Conservation (phyloP, 306 rosid genomes). For the Trichosanthes truncata region DNA sequence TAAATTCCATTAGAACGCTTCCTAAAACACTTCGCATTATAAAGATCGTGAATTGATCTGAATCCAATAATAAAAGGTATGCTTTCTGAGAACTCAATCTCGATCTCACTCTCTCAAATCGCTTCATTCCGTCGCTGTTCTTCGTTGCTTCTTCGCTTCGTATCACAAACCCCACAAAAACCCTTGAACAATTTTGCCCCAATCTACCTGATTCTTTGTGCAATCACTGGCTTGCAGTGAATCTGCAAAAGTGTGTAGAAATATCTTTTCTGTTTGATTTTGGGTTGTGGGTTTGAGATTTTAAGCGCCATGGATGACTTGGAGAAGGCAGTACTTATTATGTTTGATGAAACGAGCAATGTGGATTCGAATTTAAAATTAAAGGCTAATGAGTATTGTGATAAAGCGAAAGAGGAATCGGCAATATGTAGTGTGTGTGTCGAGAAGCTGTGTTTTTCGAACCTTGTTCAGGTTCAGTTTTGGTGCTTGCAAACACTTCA, state of each 20-base stretch:
- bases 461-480: conserved; percentile 72
- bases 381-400: conserved; percentile 57
- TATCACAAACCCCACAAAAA: conserved; percentile 3
- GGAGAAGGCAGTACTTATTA: conserved; percentile 70
- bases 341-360: conserved; percentile 73
- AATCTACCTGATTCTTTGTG: background rate
- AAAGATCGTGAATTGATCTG: conserved; percentile 26
- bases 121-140: background rate
- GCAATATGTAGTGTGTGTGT: conserved; percentile 62
- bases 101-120: conserved; percentile 4
- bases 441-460: conserved; percentile 58
- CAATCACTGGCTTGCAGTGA: background rate
- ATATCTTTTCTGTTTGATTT: background rate
- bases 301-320: conserved; percentile 65
- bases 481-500: conserved; percentile 90
- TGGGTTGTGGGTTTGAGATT: background rate
- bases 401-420: conserved; percentile 51
- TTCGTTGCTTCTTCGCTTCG: background rate
- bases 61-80: conserved; percentile 20
- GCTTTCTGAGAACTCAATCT: conserved; percentile 17
- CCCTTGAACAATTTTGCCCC: background rate
- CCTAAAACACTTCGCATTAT: conserved; percentile 11
- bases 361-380: conserved; percentile 52
- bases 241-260: conserved; percentile 10
- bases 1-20: background rate